Evolutionary conservation across 306 rosid species (phyloP).

Genomic region (Pterocarpus macrocarpus): DNA sequence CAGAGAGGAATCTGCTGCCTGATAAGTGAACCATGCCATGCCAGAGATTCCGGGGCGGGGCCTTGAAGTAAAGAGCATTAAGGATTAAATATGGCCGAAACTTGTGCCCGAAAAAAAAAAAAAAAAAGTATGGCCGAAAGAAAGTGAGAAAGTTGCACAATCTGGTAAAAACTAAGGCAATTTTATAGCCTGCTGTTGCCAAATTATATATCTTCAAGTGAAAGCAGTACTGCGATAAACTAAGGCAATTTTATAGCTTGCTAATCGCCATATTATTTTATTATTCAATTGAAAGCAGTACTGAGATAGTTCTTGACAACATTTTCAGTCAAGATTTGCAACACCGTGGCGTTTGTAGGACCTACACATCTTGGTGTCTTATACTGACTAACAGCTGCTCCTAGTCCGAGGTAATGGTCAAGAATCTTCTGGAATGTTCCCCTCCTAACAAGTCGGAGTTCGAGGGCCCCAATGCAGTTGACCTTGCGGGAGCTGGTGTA

Average conservation of each 20-base stretch:
- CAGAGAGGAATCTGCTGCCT: slow-evolving; percentile 8
- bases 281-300: slow-evolving; percentile 62
- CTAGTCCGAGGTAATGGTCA: slow-evolving; percentile 73
- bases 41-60: neutral
- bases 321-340: slow-evolving; percentile 75
- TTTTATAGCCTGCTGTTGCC: neutral
- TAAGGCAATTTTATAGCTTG: neutral
- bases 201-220: slow-evolving; percentile 37
- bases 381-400: slow-evolving; percentile 86
- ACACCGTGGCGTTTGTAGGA: slow-evolving; percentile 57
- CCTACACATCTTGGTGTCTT: slow-evolving; percentile 88
- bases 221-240: slow-evolving; percentile 69
- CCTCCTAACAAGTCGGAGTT: slow-evolving; percentile 70
- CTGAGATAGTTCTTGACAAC: slow-evolving; percentile 69
- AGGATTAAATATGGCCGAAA: neutral
- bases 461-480: slow-evolving; percentile 72
- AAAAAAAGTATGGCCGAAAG: neutral
- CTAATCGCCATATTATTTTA: neutral
- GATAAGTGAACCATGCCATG: neutral
- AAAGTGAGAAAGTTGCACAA: neutral
- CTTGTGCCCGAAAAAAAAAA: no score
- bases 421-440: slow-evolving; percentile 89
- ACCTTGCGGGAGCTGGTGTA: slow-evolving; percentile 81
- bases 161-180: neutral
- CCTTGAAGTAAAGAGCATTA: neutral